A percentile compares a stretch with the other conserved stretches of the same genome.
These are phyloP conservation scores for Pseudonitzschia delicatissima DNA, from an alignment of 108 stramenopile species.

Conservation along the genomic window DNA sequence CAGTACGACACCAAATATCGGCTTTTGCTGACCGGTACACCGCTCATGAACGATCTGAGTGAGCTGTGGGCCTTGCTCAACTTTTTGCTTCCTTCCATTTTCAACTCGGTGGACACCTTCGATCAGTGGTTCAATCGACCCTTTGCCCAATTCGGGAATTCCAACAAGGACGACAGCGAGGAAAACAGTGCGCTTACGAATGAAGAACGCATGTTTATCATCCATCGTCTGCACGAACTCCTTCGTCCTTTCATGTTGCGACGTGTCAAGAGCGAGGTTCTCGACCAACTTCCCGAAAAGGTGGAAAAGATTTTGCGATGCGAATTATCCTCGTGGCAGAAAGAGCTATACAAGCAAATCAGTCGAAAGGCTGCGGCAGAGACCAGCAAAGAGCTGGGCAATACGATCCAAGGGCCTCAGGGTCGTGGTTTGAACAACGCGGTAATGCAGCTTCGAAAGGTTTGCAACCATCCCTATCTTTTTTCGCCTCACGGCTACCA, in stretches of 20 bases:
- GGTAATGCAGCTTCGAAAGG: constrained; percentile 92
- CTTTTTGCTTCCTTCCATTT: constrained; percentile 64
- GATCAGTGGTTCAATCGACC: constrained; percentile 91
- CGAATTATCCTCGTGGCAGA: constrained; percentile 83
- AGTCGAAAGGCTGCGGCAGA: constrained; percentile 66
- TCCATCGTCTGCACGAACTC: constrained; percentile 88
- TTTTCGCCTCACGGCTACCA: constrained; percentile 80
- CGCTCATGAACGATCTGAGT: constrained; percentile 75
- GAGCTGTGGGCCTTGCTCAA: constrained; percentile 75
- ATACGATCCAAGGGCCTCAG: constrained; percentile 5
- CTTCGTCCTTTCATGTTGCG: constrained; percentile 92
- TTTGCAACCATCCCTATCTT: constrained; percentile 88
- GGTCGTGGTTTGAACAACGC: constrained; percentile 83
- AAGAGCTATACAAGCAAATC: constrained; percentile 85
- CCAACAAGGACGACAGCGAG: constrained; percentile 29
- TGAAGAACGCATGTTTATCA: constrained; percentile 91
- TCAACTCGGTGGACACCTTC: constrained; percentile 75
- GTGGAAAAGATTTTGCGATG: constrained; percentile 88
- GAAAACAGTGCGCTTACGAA: constrained; percentile 58
- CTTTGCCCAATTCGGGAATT: constrained; percentile 72
- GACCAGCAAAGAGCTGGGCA: constrained; percentile 35
- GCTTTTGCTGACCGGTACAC: constrained; percentile 86
- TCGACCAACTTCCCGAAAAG: constrained; percentile 88
- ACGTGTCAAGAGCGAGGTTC: constrained; percentile 82
- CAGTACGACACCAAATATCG: constrained; percentile 53